Conservation (phyloP, 495 filamentous ascomycete genomes). For the Penicillium pulvis region DNA sequence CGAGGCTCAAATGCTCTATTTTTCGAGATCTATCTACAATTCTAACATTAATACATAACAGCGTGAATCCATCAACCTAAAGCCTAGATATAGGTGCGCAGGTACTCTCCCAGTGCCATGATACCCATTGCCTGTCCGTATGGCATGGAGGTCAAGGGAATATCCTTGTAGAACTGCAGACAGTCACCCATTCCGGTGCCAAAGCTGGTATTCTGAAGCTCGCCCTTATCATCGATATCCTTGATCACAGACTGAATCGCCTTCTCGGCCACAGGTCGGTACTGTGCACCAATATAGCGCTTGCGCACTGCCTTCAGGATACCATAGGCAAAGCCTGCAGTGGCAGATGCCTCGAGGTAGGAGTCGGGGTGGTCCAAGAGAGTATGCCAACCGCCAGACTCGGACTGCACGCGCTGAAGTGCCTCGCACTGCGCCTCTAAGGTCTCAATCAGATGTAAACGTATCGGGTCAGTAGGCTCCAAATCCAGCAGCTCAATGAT, state of each 20-base stretch:
- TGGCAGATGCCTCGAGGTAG: slow-evolving; percentile 71
- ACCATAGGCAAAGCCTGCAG: slow-evolving; percentile 74
- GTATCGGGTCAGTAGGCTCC: slow-evolving; percentile 55
- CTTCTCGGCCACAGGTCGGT: slow-evolving; percentile 53
- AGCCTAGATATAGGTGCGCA: slow-evolving; percentile 48
- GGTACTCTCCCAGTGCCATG: slow-evolving; percentile 67
- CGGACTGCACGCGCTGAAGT: slow-evolving; percentile 54
- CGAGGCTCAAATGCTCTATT: not conserved
- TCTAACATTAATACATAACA: not conserved
- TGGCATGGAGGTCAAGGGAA: slow-evolving; percentile 71
- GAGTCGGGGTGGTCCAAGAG: slow-evolving; percentile 64
- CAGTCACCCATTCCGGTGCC: slow-evolving; percentile 70
- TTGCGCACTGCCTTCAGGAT: slow-evolving; percentile 70
- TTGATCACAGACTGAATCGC: slow-evolving; percentile 62
- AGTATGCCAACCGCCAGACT: slow-evolving; percentile 66
- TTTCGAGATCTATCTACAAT: not conserved
- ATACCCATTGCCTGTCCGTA: slow-evolving; percentile 80
- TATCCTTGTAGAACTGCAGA: slow-evolving; percentile 69
- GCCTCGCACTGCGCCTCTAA: slow-evolving; percentile 65
- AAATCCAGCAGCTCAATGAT: slow-evolving; percentile 68
- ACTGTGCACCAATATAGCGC: slow-evolving; percentile 60
- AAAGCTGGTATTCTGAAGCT: slow-evolving; percentile 70
- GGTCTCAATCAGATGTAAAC: slow-evolving; percentile 60
- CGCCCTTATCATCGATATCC: slow-evolving; percentile 60
- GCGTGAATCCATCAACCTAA: slow-evolving; percentile 17